Conservation (phyloP, 345 rosid genomes). For the Gynandropsis gynandra region DNA sequence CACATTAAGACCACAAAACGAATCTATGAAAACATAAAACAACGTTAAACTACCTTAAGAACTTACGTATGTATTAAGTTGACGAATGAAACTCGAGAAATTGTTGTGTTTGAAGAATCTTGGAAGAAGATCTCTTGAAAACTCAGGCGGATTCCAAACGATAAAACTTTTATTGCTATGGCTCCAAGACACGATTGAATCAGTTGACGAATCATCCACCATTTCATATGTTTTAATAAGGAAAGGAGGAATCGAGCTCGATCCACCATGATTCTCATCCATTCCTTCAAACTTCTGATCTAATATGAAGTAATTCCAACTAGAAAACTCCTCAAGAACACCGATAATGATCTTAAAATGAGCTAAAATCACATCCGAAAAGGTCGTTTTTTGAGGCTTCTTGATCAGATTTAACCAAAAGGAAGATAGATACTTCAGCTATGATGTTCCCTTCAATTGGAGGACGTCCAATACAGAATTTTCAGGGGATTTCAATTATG, state of each 20-base stretch:
- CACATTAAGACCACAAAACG: not conserved
- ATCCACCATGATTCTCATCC: conserved; percentile 68
- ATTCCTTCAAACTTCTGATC: conserved; percentile 26
- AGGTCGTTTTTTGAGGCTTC: no score
- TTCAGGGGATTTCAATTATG: no score
- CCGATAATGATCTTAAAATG: no score
- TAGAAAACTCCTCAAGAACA: not conserved
- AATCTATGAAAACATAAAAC: conserved; percentile 2
- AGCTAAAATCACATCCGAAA: no score
- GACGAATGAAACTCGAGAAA: conserved; percentile 94
- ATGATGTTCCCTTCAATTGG: no score
- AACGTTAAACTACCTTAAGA: not conserved
- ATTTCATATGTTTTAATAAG: conserved; percentile 77
- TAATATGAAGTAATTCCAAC: no score
- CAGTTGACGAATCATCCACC: conserved; percentile 77
- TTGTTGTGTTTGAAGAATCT: conserved; percentile 86
- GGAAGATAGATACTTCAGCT: no score
- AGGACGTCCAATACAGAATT: no score
- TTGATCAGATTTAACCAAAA: no score
- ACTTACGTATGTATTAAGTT: conserved; percentile 90
- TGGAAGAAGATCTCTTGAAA: conserved; percentile 71
- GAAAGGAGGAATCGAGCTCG: conserved; percentile 87
- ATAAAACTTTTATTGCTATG: conserved; percentile 59
- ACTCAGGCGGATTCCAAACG: conserved; percentile 80
- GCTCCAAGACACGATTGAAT: conserved; percentile 80